Base-by-base conservation (phyloP, 2,329 filamentous ascomycete genomes). In the Alternaria triticimaculans region DNA sequence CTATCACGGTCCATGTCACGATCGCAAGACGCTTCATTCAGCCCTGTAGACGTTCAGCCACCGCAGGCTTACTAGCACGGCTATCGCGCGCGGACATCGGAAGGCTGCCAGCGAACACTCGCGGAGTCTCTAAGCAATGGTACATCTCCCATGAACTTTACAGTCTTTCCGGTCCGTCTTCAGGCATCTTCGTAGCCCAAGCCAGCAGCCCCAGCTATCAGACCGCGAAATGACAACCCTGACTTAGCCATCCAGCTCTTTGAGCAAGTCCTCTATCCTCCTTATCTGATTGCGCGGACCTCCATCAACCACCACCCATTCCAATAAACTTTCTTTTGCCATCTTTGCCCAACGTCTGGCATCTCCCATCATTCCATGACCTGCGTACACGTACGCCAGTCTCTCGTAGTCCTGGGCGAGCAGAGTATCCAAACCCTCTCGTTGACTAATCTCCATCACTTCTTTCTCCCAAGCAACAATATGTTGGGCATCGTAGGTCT, bases 311-410 rank as follows among this genome's bases (percentile, higher is more conserved):
- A 72, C 37, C 15, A 50, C 67, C 72, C 72, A 74, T 20, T 66
- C 60, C 28, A 68, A 25, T 20, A 74, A 55, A 58, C 64, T 73
- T 30, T 66, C 54, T 43, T 55, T 72, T 0, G 72, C 70, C 55
- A 65, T 73, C 15, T 55, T 53, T 2, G 70, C 72, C 70, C 70
- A 74, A 26, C 33, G 20, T 25, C 55, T 61, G 14, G 72, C 71
- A 25, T 73, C 68, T 15, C 54, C 41, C 12, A 53, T 18, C 58
- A 63, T 64, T 10, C 67, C 69, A 26, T 67, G 59, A 12, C 69
- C 68, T 11, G 68, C 64, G 60, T 74, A 70, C 21, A 73, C 70
- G 57, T 74, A 74, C n/a, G 71, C 71, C 62, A 74, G 51, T 49
- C 72, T 68, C 58, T 74, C 72, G 41, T 71, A 65, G 44, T 74